phyloP scores from a whole-genome alignment of 2,329 filamentous ascomycete genomes.

The Talaromyces sp. region DNA sequence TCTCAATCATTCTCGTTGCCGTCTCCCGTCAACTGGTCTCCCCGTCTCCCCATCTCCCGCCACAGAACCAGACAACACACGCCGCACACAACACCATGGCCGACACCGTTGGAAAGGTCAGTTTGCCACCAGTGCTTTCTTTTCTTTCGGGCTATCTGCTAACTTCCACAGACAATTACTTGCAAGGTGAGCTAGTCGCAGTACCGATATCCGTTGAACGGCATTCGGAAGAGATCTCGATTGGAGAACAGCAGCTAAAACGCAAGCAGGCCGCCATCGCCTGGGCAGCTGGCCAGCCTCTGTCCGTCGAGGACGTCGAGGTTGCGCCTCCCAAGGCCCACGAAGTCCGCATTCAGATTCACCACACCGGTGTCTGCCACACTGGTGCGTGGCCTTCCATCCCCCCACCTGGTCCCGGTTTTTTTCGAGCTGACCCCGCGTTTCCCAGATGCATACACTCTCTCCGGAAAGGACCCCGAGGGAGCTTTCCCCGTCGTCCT shows the following conservation, averaged over 20 bases:
- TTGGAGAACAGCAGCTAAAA: constrained; percentile 14
- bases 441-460: constrained; percentile 75
- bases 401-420: neutral
- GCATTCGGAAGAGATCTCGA: neutral
- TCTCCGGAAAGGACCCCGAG: constrained; percentile 95
- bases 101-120: constrained; percentile 54
- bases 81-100: constrained; percentile 39
- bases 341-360: constrained; percentile 94
- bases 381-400: constrained; percentile 60
- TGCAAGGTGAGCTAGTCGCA: constrained; percentile 60
- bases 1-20: neutral
- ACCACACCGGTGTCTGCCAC: constrained; percentile 98
- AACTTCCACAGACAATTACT: constrained; percentile 67
- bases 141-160: constrained; percentile 2
- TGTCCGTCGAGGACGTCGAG: constrained; percentile 87
- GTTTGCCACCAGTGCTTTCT: constrained; percentile 1
- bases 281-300: constrained; percentile 90
- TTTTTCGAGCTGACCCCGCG: neutral
- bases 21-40: neutral
- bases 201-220: neutral
- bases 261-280: constrained; percentile 73
- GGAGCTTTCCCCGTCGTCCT: constrained; percentile 86
- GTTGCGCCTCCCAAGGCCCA: constrained; percentile 82
- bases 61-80: neutral
- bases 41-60: too few relatives aligned